Evolutionary conservation across 2,329 filamentous ascomycete genomes (phyloP).

Genomic region (Neospermospora avenae): DNA sequence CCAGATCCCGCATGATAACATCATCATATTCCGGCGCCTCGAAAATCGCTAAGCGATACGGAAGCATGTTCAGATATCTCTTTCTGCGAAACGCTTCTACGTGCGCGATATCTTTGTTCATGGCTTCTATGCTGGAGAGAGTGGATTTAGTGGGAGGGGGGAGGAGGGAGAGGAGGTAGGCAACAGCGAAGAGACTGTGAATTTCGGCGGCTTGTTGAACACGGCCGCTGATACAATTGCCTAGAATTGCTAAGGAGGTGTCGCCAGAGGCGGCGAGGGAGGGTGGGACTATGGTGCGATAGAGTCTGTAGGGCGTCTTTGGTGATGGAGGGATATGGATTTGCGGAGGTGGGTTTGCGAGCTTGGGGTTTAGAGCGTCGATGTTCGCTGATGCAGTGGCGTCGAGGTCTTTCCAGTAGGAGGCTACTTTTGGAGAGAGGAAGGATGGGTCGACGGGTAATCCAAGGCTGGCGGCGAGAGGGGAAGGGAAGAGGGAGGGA

Average conservation of each 20-base stretch:
- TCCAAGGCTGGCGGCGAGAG: conserved; percentile 9
- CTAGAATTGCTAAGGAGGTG: conserved; percentile 11
- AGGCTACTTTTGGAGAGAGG: not conserved
- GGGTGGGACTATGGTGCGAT: conserved; percentile 11
- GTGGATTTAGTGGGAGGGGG: not conserved
- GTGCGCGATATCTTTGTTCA: conserved; percentile 16
- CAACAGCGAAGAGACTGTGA: conserved; percentile 13
- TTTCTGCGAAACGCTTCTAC: conserved; percentile 8
- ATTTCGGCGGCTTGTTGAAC: conserved; percentile 8
- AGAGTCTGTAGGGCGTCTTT: conserved; percentile 5
- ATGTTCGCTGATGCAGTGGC: not conserved
- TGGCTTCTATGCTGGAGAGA: conserved; percentile 4
- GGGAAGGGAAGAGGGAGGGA: conserved; percentile 1
- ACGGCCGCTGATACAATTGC: conserved; percentile 1
- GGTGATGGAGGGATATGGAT: not conserved
- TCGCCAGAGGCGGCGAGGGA: conserved; percentile 11
- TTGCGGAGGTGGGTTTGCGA: conserved; percentile 7
- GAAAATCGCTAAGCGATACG: conserved; percentile 3
- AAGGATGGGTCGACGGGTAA: not conserved
- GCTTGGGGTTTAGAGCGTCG: conserved; percentile 7
- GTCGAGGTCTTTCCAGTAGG: conserved; percentile 13
- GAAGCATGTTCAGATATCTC: conserved; percentile 7
- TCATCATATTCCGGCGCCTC: conserved; percentile 11
- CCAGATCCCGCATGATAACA: conserved; percentile 8
- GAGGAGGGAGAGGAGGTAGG: conserved; percentile 15